These are phyloP conservation scores for Neurospora sp. DNA, from an alignment of 495 filamentous ascomycete species.

Conservation along the genomic window DNA sequence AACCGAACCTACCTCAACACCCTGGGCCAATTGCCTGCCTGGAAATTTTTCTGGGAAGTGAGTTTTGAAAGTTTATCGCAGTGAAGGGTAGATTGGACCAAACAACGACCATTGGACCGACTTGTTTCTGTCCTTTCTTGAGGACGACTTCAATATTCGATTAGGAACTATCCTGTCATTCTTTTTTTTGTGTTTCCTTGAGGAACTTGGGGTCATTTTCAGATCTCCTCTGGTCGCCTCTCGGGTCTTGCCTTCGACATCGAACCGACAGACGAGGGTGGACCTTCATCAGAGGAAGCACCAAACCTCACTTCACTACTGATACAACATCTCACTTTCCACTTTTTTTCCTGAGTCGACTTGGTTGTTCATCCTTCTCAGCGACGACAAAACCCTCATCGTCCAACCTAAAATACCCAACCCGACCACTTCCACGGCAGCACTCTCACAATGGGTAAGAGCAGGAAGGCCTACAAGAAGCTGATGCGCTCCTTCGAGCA, in stretches of 20 bases:
- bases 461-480: conserved; percentile 92
- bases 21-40: background rate
- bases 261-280: background rate
- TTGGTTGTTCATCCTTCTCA: background rate
- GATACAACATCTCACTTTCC: background rate
- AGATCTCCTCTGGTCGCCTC: background rate
- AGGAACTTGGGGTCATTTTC: background rate
- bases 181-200: background rate
- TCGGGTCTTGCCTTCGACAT: background rate
- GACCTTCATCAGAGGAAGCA: background rate
- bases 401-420: background rate
- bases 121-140: background rate
- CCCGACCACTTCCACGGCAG: background rate
- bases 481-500: conserved; percentile 71
- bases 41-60: conserved; percentile 12
- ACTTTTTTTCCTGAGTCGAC: background rate
- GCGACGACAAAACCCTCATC: background rate
- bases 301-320: background rate
- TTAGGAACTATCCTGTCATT: background rate
- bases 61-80: background rate
- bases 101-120: background rate
- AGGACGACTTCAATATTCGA: background rate
- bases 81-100: background rate
- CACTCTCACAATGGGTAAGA: conserved; percentile 50
- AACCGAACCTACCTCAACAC: background rate